Evolutionary conservation across 208 protist species (phyloP), one percentile per base, ranked within the genome.

Genomic region (Acanthamoeba lugdunensis): DNA sequence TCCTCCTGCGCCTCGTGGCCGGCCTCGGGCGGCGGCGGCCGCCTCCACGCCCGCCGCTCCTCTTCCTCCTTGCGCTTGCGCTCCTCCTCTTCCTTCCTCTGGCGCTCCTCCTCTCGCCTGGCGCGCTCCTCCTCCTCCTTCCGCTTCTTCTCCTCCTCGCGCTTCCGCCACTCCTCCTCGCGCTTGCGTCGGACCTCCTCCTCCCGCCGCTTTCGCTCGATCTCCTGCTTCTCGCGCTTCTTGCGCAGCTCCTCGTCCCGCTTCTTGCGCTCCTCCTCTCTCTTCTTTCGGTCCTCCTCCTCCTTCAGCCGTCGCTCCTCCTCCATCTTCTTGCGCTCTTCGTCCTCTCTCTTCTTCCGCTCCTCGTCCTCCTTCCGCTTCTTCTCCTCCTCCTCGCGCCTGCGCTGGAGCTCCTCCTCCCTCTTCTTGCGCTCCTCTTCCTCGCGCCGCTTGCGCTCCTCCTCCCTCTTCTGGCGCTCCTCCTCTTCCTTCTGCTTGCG

Each of bases 1-100:
- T 85, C 77, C 30, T 85, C 77, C 77, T 85, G 77, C 28, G 77
- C 77, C 7, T 25, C 77, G 50, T 85, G 77, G 77, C 77, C 77
- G 30, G 77, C 77, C 28, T 85, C 77, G 50, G 77, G 77, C 41
- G 77, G 77, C 8, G 77, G 77, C 3, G 77, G 77, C 6, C 77
- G 41, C 30, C 77, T 56, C 77, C 77, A 63, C 21, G 77, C 77
- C 4, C 77, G 77, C 45, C 77, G 18, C 50, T 85, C 77, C 50
- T 85, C 77, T 6, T 85, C 77, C 45, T 85, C 77, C 37, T 61
- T 56, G 9, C 75, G 75, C 75, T 84, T 84, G 4, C 25, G 30
- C 48, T 84, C 75, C 41, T 84, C 75, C n/a, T 84, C 75, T 8
- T 56, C 45, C 14, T 54, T 2, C n/a, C 18, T n/a, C 48, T 16